These are phyloP conservation scores for Pseudocohnilembus persalinus DNA, from an alignment of 169 alveolate species.

Conservation along the genomic window DNA sequence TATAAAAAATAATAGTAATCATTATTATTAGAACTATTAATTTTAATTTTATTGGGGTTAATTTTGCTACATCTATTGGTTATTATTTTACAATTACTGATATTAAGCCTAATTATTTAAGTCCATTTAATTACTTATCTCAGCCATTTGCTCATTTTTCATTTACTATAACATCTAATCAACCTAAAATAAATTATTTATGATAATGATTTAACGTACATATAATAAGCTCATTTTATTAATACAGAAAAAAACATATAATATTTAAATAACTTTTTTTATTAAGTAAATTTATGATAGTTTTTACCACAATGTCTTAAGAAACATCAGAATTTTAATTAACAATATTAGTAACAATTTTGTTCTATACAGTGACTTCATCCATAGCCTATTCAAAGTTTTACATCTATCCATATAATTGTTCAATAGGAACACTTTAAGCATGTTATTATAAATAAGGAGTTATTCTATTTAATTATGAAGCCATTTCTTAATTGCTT, in stretches of 20 bases:
- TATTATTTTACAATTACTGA: too few species aligned
- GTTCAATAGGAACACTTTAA: not conserved
- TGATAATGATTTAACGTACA: too few species aligned
- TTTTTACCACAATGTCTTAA: not conserved
- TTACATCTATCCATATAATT: slow-evolving; percentile 15
- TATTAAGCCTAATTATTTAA: not conserved
- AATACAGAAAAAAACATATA: not conserved
- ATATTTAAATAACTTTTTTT: too few species aligned
- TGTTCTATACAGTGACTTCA: slow-evolving; percentile 16
- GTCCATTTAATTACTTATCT: not conserved
- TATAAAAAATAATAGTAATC: too few species aligned
- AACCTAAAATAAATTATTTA: not conserved
- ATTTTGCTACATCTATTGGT: not conserved
- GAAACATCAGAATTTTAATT: not conserved
- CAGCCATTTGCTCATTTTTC: not conserved
- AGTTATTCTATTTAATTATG: not conserved
- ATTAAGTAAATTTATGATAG: too few species aligned
- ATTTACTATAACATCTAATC: not conserved
- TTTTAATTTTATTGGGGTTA: too few species aligned
- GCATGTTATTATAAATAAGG: not conserved
- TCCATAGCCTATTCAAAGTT: slow-evolving; percentile 22
- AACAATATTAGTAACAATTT: not conserved
- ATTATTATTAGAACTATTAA: too few species aligned
- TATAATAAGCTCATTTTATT: too few species aligned
- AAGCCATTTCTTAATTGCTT: slow-evolving; percentile 6